A percentile compares a stretch with the other conserved stretches of the same genome.
These are phyloP conservation scores for Nigrospora osmanthi DNA, from an alignment of 2,329 filamentous ascomycete species.

Conservation along the genomic window DNA sequence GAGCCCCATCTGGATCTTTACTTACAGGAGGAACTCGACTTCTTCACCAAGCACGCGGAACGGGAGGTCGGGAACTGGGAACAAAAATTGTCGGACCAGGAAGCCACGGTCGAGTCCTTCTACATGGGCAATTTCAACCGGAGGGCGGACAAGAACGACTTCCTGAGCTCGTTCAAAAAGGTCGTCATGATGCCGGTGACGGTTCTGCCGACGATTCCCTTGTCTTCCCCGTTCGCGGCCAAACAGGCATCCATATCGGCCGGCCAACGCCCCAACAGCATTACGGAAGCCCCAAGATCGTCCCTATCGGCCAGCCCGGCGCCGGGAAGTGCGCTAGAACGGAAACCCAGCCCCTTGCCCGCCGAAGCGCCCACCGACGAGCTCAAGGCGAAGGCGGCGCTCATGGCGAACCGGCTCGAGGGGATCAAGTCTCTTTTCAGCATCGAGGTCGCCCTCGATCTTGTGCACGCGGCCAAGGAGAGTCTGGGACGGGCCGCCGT, in stretches of 20 bases:
- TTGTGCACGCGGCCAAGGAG: constrained; percentile 83
- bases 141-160: constrained; percentile 93
- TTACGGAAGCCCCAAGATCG: constrained; percentile 24
- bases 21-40: constrained; percentile 81
- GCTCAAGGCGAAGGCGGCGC: constrained; percentile 90
- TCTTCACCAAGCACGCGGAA: constrained; percentile 71
- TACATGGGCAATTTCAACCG: constrained; percentile 94
- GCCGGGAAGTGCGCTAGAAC: constrained; percentile 25
- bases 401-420: constrained; percentile 91
- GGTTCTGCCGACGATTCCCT: constrained; percentile 64
- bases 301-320: constrained; percentile 45
- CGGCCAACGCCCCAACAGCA: constrained; percentile 11
- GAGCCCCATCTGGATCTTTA: constrained; percentile 93
- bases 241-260: constrained; percentile 27
- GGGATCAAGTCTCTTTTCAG: constrained; percentile 94
- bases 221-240: constrained; percentile 49
- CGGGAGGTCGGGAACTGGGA: constrained; percentile 80
- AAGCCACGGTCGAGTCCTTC: constrained; percentile 83
- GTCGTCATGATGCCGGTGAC: constrained; percentile 99
- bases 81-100: constrained; percentile 83
- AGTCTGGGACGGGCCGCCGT: constrained; percentile 79
- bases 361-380: constrained; percentile 78
- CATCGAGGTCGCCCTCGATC: constrained; percentile 84
- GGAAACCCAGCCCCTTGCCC: constrained; percentile 34
- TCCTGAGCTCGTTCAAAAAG: constrained; percentile 93